A percentile compares a stretch with the other conserved stretches of the same genome.
phyloP scores from a whole-genome alignment of 768 basidiomycete genomes.

The Leccinum pellstonianum region DNA sequence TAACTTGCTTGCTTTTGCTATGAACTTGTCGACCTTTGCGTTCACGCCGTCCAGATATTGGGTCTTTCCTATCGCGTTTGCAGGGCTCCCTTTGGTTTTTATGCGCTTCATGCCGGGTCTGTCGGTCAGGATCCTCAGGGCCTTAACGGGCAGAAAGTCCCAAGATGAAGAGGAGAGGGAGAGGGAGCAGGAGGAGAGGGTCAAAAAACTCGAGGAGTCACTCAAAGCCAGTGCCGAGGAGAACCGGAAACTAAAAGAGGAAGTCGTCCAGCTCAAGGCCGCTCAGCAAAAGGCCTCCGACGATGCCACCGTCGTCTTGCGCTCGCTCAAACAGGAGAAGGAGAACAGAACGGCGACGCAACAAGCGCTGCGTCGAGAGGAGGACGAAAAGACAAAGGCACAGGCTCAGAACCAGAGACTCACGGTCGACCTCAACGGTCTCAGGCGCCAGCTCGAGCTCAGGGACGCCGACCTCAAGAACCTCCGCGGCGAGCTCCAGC shows the following conservation, averaged over 20 bases:
- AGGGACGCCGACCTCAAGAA: conserved; percentile 28
- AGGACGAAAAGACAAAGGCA: conserved; percentile 19
- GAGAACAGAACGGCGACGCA: conserved; percentile 16
- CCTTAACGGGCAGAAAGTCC: conserved; percentile 2
- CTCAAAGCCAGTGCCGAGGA: conserved; percentile 9
- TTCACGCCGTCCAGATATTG: conserved; percentile 29
- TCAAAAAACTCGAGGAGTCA: conserved; percentile 20
- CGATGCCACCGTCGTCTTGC: conserved; percentile 13
- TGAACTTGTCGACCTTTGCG: conserved; percentile 31
- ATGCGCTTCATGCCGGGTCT: conserved; percentile 13
- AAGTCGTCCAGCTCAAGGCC: conserved; percentile 15
- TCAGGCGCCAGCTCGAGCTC: conserved; percentile 24
- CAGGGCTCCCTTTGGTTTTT: conserved; percentile 27
- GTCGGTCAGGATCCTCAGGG: not conserved
- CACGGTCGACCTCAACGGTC: conserved; percentile 10
- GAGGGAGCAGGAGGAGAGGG: conserved; percentile 9
- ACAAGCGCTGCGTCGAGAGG: conserved; percentile 21
- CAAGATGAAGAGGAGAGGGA: conserved; percentile 26
- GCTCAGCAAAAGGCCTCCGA: conserved; percentile 6
- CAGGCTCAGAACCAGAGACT: conserved; percentile 16
- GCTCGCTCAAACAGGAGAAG: conserved; percentile 20
- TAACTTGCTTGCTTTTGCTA: conserved; percentile 22
- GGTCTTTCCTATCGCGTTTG: conserved; percentile 30
- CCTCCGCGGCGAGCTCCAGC: conserved; percentile 28
- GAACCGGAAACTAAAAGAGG: conserved; percentile 19